Evolutionary conservation across 345 rosid species (phyloP).

Genomic region (Clausena lansium): DNA sequence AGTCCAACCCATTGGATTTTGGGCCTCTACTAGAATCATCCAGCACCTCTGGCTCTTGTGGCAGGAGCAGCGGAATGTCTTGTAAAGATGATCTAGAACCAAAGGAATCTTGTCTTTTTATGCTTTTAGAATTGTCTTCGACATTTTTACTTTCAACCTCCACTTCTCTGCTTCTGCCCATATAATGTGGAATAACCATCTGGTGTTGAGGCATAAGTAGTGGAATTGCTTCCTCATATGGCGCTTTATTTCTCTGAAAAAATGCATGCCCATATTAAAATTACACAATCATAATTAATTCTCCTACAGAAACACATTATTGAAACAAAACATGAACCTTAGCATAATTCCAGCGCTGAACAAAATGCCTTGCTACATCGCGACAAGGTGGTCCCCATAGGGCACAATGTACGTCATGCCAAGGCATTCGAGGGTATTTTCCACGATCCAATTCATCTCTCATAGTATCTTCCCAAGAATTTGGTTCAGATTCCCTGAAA

Average conservation of each 20-base stretch:
- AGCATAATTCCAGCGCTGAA: constrained; percentile 99
- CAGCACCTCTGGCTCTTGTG: constrained; percentile 68
- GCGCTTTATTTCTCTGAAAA: constrained; percentile 91
- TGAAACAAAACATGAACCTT: constrained; percentile 52
- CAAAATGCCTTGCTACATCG: constrained; percentile 95
- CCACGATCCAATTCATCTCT: constrained; percentile 90
- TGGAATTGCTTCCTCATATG: constrained; percentile 89
- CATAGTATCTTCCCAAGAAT: constrained; percentile 98
- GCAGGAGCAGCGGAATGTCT: constrained; percentile 94
- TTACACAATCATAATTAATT: constrained; percentile 1
- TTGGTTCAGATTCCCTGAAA: constrained; percentile 97
- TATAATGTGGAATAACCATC: constrained; percentile 97
- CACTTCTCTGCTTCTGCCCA: constrained; percentile 60
- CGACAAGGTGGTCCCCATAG: constrained; percentile 99
- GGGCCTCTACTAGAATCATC: constrained; percentile 41
- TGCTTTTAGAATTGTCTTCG: constrained; percentile 41
- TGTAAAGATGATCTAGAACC: constrained; percentile 71
- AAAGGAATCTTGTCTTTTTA: constrained; percentile 71
- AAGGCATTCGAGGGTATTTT: constrained; percentile 96
- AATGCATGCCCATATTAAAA: constrained; percentile 6
- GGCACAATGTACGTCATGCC: constrained; percentile 99
- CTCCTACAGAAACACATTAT: constrained; percentile 8
- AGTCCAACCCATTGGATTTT: constrained; percentile 41
- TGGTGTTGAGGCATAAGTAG: constrained; percentile 97
- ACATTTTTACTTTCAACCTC: constrained; percentile 44